These are phyloP conservation scores for Pythium myriotylum DNA, from an alignment of 352 stramenopile species.

Conservation along the genomic window DNA sequence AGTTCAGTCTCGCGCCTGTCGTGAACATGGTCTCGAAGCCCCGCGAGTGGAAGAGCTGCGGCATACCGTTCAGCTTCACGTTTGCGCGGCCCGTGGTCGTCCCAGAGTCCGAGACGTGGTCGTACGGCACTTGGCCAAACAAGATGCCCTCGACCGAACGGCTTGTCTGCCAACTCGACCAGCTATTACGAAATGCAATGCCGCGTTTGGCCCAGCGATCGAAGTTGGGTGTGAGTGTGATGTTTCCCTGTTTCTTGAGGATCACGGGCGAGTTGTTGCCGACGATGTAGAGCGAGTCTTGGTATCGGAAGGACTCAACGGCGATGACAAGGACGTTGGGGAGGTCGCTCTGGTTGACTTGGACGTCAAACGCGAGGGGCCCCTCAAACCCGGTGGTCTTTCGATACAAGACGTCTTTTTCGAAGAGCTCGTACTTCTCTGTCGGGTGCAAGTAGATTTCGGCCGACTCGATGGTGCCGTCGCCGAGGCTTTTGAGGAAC, in stretches of 20 bases:
- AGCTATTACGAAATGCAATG: slow-evolving; percentile 54
- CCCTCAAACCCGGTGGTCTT: slow-evolving; percentile 43
- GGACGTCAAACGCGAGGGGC: slow-evolving; percentile 46
- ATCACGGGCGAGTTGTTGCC: slow-evolving; percentile 28
- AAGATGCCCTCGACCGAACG: slow-evolving; percentile 59
- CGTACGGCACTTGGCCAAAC: slow-evolving; percentile 53
- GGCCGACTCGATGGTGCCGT: slow-evolving; percentile 6
- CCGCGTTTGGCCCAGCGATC: slow-evolving; percentile 53
- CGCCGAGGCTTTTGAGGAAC: slow-evolving; percentile 7
- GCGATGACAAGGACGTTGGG: slow-evolving; percentile 58
- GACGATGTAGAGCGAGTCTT: slow-evolving; percentile 54
- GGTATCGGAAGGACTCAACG: slow-evolving; percentile 58
- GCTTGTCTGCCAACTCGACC: slow-evolving; percentile 64
- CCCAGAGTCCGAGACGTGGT: slow-evolving; percentile 39
- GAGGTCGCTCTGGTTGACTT: slow-evolving; percentile 28
- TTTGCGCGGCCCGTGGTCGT: slow-evolving; percentile 36
- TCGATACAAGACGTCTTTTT: slow-evolving; percentile 39
- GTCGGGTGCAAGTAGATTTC: slow-evolving; percentile 33
- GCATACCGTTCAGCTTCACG: slow-evolving; percentile 39
- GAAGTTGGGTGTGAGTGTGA: slow-evolving; percentile 56
- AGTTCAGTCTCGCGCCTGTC: slow-evolving; percentile 43
- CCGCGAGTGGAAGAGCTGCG: slow-evolving; percentile 56
- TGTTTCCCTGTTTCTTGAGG: slow-evolving; percentile 25
- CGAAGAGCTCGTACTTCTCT: slow-evolving; percentile 45
- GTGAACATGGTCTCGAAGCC: slow-evolving; percentile 55